Percentiles rank a stretch among this genome's conserved stretches.
phyloP scores from a whole-genome alignment of 352 stramenopile species.

The Phytophthora sp. region DNA sequence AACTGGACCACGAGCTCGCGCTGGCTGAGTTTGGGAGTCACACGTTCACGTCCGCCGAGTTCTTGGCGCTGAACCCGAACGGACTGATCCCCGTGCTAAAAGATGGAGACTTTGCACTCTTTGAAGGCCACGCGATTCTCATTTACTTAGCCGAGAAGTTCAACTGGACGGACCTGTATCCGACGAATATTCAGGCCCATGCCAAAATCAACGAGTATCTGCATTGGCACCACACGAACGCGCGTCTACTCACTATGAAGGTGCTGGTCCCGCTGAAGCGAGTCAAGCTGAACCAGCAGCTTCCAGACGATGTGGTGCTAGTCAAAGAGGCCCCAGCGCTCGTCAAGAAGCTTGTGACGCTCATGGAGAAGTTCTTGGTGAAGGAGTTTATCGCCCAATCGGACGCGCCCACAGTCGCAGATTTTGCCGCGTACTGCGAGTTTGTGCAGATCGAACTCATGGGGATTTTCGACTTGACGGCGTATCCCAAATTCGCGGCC shows the following conservation, averaged over 20 bases:
- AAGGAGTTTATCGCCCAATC: conserved; percentile 40
- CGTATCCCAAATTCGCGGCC: conserved; percentile 42
- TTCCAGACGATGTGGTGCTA: conserved; percentile 13
- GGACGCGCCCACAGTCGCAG: conserved; percentile 35
- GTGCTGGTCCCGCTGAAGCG: conserved; percentile 46
- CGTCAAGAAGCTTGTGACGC: conserved; percentile 32
- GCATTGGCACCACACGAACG: conserved; percentile 74
- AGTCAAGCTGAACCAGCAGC: conserved; percentile 26
- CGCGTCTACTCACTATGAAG: conserved; percentile 50
- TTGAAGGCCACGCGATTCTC: conserved; percentile 57
- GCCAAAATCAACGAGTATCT: conserved; percentile 73
- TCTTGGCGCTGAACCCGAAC: conserved; percentile 45
- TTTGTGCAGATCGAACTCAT: conserved; percentile 47
- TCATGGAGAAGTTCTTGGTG: conserved; percentile 55
- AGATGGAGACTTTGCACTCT: conserved; percentile 44
- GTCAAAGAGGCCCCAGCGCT: conserved; percentile 24
- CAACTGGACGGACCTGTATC: conserved; percentile 57
- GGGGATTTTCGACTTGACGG: conserved; percentile 44
- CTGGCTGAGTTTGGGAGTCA: conserved; percentile 30
- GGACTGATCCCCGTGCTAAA: conserved; percentile 40
- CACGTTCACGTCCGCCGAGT: conserved; percentile 42
- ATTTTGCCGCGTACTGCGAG: conserved; percentile 47
- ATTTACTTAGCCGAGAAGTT: conserved; percentile 58
- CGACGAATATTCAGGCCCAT: conserved; percentile 44
- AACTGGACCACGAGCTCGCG: conserved; percentile 40